Evolutionary conservation across 257 asterid species (phyloP), one percentile per base, ranked within the genome.

Genomic region (Solanum virginianum): DNA sequence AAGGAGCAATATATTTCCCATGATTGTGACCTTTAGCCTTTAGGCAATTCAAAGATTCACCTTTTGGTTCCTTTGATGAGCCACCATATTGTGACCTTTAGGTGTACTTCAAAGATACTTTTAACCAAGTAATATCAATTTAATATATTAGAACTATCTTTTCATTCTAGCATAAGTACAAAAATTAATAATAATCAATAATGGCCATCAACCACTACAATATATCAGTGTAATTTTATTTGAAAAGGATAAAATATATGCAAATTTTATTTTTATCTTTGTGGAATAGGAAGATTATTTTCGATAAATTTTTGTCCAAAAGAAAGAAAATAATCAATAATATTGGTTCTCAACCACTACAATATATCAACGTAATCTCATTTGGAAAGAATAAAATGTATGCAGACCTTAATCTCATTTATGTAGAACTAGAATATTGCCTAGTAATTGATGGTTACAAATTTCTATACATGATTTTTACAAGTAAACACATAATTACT

Each of bases 211-310:
- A 5, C 68, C 13, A 60, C 32, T 10, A 60, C 1, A n/a, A 60
- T 0, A 60, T 60, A 60, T 0, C 1, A 1, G 24, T 49, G 14
- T 49, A 49, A 3, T 49, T 4, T 9, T 1, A 49, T 49, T 1
- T 0, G 9, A 7, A 8, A 8, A 43, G 10, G 10, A 10, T 60
- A n/a, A 22, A 14, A 60, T 62, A 7, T 62, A 62, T 62, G 1
- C 16, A 10, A 0, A 22, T 0, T 3, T 62, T 5, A n/a, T 5
- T 0, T 15, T 26, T 65, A 62, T 2, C 2, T 59, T 7, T 12
- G 0, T 65, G 2, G 10, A 8, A 24, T 7, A 7, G 0, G 4
- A 36, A 36, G 7, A 36, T 36, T 36, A 36, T 36, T 3, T 36
- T 5, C 1, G 41, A 36, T 36, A 36, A 36, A 36, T 36, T 6